A percentile compares a stretch with the other conserved stretches of the same genome.
These are phyloP conservation scores for Xylaria polymorpha DNA, from an alignment of 2,329 filamentous ascomycete species.

Conservation along the genomic window DNA sequence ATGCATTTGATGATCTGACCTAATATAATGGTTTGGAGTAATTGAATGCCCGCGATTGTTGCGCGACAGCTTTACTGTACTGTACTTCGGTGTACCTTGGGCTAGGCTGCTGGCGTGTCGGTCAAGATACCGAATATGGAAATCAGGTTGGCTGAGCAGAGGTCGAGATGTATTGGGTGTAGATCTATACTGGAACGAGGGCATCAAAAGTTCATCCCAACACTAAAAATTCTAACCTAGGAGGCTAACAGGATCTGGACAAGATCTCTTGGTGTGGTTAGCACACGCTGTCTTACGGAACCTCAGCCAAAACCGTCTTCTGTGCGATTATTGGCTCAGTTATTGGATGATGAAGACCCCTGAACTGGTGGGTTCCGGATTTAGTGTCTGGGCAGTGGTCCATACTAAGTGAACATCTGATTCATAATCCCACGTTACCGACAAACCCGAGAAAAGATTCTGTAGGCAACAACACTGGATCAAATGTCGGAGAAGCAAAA, in stretches of 20 bases:
- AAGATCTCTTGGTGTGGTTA: conserved; percentile 17
- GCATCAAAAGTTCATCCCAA: conserved; percentile 30
- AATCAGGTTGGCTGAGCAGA: neutral
- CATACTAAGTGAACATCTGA: neutral
- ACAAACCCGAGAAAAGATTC: conserved; percentile 6
- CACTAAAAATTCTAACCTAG: neutral
- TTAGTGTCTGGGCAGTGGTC: conserved; percentile 23
- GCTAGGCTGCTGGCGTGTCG: neutral
- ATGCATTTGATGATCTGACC: conserved; percentile 15
- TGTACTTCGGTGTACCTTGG: neutral
- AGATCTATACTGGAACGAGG: conserved; percentile 22
- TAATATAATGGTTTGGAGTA: neutral
- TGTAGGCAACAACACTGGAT: neutral
- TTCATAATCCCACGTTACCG: conserved; percentile 24
- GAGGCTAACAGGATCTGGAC: conserved; percentile 1
- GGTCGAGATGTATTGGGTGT: neutral
- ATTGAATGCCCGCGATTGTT: neutral
- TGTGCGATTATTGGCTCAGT: conserved; percentile 32
- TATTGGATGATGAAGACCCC: conserved; percentile 22
- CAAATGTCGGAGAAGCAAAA: conserved; percentile 2
- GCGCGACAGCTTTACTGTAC: neutral
- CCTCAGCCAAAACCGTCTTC: too few relatives aligned
- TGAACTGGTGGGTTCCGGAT: conserved; percentile 14
- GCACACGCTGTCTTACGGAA: conserved; percentile 23
- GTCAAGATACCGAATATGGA: conserved; percentile 7